Evolutionary conservation across 2,329 filamentous ascomycete genomes (phyloP), one percentile per base, ranked within the genome.

Genomic region (Venturia effusa): DNA sequence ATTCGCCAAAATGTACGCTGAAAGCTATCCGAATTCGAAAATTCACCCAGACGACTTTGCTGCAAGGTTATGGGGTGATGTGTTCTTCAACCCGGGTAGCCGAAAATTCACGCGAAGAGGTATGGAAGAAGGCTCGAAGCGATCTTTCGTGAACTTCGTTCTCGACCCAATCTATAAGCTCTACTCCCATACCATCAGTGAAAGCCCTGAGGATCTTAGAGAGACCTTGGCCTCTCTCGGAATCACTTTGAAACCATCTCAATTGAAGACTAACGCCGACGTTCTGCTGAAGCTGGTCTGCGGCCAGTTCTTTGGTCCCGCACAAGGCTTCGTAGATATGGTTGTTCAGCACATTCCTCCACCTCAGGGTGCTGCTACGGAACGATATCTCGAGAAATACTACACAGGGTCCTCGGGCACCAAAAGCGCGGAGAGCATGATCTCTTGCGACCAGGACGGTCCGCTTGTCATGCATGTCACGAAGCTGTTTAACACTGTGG

Each of bases 91-190:
- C 72, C 91, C 93, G 0, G 82, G 81, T 70, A 96, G 90, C 76
- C 87, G 93, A 67, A 93, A 89, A 64, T 99, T 99, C 71, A 96
- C 91, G 62, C 84, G 94, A 67, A 97, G 96, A 73, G 84, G 87
- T 0, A 78, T 89, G 27, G 93, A 97, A 71, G 87, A 93, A 67
- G 81, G 84, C 15, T 86, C 92, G 5, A 90, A 88, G 74, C 83
- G 94, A 64, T 90, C 91, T 0, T 99, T 99, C 73, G 89, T 97
- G 64, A 88, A 96, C 75, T 99, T 97, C 74, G 84, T 99, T 34
- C 80, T 99, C 59, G 94, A 99, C 73, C 94, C 94, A 22, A 92
- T 99, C 69, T 99, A 99, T 83, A 99, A 99, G 76, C 82, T 99
- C 51, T 97, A 93, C 74, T 93, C 92, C 19, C 91, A 97, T 74